phyloP scores from a whole-genome alignment of 2,329 filamentous ascomycete species.

The Leptographium flavum region DNA sequence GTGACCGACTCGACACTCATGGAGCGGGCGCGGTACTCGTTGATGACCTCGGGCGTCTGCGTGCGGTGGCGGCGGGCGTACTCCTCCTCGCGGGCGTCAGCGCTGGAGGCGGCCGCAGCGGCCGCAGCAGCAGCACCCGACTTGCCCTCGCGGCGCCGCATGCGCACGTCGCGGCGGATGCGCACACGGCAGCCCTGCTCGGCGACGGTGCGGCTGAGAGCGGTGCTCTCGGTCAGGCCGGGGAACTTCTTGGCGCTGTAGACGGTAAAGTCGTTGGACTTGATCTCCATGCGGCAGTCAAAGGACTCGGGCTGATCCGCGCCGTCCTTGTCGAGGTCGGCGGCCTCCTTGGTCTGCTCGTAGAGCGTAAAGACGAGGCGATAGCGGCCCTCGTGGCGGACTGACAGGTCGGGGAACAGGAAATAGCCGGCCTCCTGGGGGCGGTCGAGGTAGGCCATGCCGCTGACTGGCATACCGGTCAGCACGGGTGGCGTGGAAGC shows the following conservation, averaged over 20 bases:
- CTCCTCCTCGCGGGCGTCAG: conserved; percentile 16
- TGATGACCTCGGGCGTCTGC: conserved; percentile 17
- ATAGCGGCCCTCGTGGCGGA: conserved; percentile 89
- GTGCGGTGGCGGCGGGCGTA: conserved; percentile 18
- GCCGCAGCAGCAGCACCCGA: conserved; percentile 3
- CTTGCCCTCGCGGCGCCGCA: conserved; percentile 36
- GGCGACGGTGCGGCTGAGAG: conserved; percentile 76
- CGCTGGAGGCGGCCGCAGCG: background rate
- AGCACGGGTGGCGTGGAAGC: conserved; percentile 67
- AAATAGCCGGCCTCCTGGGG: conserved; percentile 77
- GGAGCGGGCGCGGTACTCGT: conserved; percentile 18
- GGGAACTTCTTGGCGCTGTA: conserved; percentile 98
- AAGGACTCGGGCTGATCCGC: conserved; percentile 38
- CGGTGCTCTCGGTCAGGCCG: conserved; percentile 77
- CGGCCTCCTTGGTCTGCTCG: conserved; percentile 77
- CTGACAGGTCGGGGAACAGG: conserved; percentile 91
- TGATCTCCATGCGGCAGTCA: conserved; percentile 78
- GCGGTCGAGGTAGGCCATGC: conserved; percentile 89
- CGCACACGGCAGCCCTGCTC: conserved; percentile 95
- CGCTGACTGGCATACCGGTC: conserved; percentile 87
- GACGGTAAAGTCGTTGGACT: conserved; percentile 74
- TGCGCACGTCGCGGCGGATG: conserved; percentile 62
- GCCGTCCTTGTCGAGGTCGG: conserved; percentile 53
- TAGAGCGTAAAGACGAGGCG: conserved; percentile 85
- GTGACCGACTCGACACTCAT: conserved; percentile 18